phyloP scores from a whole-genome alignment of 352 stramenopile species.

The Phytophthora cryptogea region DNA sequence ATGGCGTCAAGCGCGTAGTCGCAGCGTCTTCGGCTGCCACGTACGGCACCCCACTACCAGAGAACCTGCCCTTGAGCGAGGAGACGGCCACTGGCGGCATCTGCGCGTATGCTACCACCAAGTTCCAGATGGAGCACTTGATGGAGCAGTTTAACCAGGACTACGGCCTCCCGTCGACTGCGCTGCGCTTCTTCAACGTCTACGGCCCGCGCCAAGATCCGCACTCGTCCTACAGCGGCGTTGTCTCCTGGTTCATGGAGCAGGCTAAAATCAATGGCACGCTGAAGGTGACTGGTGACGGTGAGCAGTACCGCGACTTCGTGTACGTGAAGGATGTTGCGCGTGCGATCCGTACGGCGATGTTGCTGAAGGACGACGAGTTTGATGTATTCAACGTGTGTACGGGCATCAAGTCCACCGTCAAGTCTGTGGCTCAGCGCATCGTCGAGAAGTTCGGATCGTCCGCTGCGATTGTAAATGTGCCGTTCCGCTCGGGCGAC shows the following conservation, averaged over 20 bases:
- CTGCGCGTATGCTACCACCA: conserved; percentile 81
- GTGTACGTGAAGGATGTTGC: conserved; percentile 88
- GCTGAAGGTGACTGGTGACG: conserved; percentile 77
- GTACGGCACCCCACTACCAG: conserved; percentile 66
- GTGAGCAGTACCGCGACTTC: conserved; percentile 85
- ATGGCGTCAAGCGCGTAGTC: conserved; percentile 80
- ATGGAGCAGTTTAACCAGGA: conserved; percentile 75
- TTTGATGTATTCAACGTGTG: conserved; percentile 90
- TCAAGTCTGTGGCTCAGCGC: conserved; percentile 63
- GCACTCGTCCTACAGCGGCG: conserved; percentile 82
- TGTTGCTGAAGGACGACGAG: conserved; percentile 65
- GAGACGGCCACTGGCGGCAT: conserved; percentile 77
- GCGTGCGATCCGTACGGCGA: conserved; percentile 77
- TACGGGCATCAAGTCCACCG: conserved; percentile 73
- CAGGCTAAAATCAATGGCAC: conserved; percentile 84
- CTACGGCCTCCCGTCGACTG: conserved; percentile 73
- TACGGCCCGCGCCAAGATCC: conserved; percentile 83
- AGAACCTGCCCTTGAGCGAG: conserved; percentile 76
- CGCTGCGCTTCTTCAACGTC: conserved; percentile 87
- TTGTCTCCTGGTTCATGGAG: conserved; percentile 89
- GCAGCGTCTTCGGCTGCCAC: conserved; percentile 79
- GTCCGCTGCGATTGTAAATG: conserved; percentile 65
- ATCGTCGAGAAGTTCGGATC: conserved; percentile 78
- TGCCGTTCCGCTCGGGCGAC: conserved; percentile 72
- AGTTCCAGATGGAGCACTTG: conserved; percentile 86